Evolutionary conservation across 2,329 filamentous ascomycete species (phyloP).

Genomic region (Neoascochyta sp.): DNA sequence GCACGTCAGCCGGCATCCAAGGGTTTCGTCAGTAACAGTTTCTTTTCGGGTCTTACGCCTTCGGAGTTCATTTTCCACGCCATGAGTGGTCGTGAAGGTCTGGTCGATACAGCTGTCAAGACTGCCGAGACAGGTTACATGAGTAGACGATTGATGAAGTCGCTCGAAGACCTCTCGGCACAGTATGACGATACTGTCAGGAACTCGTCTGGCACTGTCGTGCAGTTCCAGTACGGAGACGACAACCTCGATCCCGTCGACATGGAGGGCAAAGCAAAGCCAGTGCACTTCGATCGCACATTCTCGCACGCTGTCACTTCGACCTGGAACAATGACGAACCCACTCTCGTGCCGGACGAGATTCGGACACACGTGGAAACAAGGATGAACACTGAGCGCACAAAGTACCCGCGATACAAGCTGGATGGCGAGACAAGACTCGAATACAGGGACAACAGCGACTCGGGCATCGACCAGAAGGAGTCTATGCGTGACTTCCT

Average conservation of each 20-base stretch:
- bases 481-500: slow-evolving; percentile 83
- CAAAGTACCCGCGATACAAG: slow-evolving; percentile 45
- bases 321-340: slow-evolving; percentile 76
- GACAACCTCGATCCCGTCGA: slow-evolving; percentile 94
- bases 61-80: slow-evolving; percentile 98
- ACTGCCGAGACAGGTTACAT: slow-evolving; percentile 99
- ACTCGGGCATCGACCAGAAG: slow-evolving; percentile 53
- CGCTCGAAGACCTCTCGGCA: slow-evolving; percentile 86
- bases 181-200: slow-evolving; percentile 93
- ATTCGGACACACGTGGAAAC: slow-evolving; percentile 65
- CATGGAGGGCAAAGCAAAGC: slow-evolving; percentile 92
- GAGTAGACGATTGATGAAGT: slow-evolving; percentile 98
- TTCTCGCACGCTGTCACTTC: slow-evolving; percentile 74
- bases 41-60: slow-evolving; percentile 86
- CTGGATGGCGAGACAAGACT: slow-evolving; percentile 47
- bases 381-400: slow-evolving; percentile 65
- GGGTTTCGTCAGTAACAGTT: slow-evolving; percentile 95
- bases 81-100: slow-evolving; percentile 95
- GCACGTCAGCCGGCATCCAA: slow-evolving; percentile 89
- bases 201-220: slow-evolving; percentile 81
- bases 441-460: slow-evolving; percentile 65
- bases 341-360: slow-evolving; percentile 68
- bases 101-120: slow-evolving; percentile 98
- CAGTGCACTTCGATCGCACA: slow-evolving; percentile 87
- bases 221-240: slow-evolving; percentile 96